Evolutionary conservation across 2,329 filamentous ascomycete species (phyloP), one percentile per base, ranked within the genome.

Genomic region (Ascochyta lentis): DNA sequence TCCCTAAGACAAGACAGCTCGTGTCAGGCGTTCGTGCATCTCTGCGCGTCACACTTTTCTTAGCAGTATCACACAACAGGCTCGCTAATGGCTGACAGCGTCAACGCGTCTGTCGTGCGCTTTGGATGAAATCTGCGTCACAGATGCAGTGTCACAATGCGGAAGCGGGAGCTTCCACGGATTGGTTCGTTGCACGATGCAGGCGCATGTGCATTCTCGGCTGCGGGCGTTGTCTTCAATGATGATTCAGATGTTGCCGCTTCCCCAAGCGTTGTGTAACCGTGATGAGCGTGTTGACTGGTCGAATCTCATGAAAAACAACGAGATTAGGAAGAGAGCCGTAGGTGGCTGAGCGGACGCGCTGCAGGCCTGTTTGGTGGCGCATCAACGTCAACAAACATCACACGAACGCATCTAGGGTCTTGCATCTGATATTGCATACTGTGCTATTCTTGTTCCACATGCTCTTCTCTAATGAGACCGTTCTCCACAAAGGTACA

Each of bases 221-320:
- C 15, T 26, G 24, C 24, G 15, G 26, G 33, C 43, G 9, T 12
- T 31, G 29, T 31, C 12, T 5, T 10, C 13, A 15, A 10, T 29
- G 26, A n/a, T n/a, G 31, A 46, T 23, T 42, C 37, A 29, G 29
- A 29, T 23, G 23, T 10, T 57, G 7, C 50, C 60, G 60, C 40
- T 58, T 54, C 55, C 56, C 57, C 54, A 49, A 49, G 39, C 29
- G 41, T 44, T 26, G 59, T 62, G 59, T 52, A 50, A 64, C 59
- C 12, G 50, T 56, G 47, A 54, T 34, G 40, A 26, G 22, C 5
- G 15, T 15, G 23, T 15, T 46, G 45, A 60, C 24, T 59, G 58
- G 55, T 15, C 15, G 33, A 31, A 26, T 15, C 26, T 29, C 39
- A 23, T 6, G 16, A 22, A 15, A 22, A 3, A 16, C 13, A n/a